Evolutionary conservation across 768 basidiomycete species (phyloP).

Genomic region (Scleroderma citrinum): DNA sequence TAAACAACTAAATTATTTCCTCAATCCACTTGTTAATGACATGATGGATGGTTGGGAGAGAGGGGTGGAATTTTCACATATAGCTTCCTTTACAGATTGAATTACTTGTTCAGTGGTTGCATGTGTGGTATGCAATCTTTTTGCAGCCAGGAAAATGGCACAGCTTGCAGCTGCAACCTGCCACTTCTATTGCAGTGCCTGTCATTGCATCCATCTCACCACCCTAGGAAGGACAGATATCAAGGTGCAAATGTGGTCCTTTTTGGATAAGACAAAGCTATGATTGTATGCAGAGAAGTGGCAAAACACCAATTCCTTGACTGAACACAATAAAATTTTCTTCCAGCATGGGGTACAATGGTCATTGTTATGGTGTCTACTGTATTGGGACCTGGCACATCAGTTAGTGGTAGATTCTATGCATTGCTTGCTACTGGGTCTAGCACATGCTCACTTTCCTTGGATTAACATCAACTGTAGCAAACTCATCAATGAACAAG

Average conservation of each 20-base stretch:
- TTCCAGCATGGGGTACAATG: too few relatives aligned
- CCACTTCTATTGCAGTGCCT: slow-evolving; percentile 27
- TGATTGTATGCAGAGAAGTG: not conserved
- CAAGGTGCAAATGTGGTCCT: slow-evolving; percentile 1
- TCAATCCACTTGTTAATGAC: slow-evolving; percentile 31
- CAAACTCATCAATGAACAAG: too few relatives aligned
- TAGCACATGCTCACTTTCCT: too few relatives aligned
- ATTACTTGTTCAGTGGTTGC: slow-evolving; percentile 22
- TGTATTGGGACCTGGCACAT: too few relatives aligned
- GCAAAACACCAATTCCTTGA: not conserved
- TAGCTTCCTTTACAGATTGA: slow-evolving; percentile 4
- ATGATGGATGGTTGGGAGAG: slow-evolving; percentile 24
- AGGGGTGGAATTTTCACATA: slow-evolving; percentile 22
- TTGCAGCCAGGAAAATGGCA: slow-evolving; percentile 24
- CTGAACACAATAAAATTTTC: too few relatives aligned
- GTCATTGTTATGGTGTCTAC: too few relatives aligned
- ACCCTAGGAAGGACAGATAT: slow-evolving; percentile 7
- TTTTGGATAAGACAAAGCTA: not conserved
- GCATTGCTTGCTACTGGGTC: too few relatives aligned
- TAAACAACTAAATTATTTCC: slow-evolving; percentile 30
- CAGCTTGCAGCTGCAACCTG: slow-evolving; percentile 12
- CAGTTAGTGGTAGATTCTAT: too few relatives aligned
- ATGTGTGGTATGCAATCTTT: slow-evolving; percentile 31
- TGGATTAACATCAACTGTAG: not conserved
- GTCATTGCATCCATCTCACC: slow-evolving; percentile 18